Percentiles rank a stretch among this genome's conserved stretches.
Conservation (phyloP, 805 yeast species). For the Sugiyamaella smithiae region DNA sequence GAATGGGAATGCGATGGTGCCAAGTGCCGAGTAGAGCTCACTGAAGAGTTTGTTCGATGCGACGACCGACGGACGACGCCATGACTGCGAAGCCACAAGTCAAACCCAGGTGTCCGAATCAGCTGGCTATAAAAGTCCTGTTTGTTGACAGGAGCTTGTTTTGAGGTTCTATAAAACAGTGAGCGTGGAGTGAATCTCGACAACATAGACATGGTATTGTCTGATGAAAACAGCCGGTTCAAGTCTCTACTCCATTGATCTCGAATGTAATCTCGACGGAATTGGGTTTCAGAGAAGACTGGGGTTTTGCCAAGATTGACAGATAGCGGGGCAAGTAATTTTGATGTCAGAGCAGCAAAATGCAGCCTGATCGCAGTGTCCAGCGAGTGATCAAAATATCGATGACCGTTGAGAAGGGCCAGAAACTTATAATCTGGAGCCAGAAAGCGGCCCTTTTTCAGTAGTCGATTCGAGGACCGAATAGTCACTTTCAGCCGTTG, state of each 20-base stretch:
- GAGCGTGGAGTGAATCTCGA: constrained; percentile 2
- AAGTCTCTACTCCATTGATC: constrained; percentile 3
- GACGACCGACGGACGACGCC: no score
- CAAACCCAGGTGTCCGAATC: constrained; percentile 9
- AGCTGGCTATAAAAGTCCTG: constrained; percentile 18
- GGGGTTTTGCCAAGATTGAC: constrained; percentile 14
- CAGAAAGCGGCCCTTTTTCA: constrained; percentile 9
- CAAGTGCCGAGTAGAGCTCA: no score
- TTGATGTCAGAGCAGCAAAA: constrained; percentile 23
- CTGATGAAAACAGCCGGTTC: constrained; percentile 3
- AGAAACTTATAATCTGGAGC: constrained; percentile 18
- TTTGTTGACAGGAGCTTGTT: constrained; percentile 1
- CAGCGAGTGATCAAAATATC: constrained; percentile 3
- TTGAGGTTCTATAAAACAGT: neutral
- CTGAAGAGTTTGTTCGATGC: no score
- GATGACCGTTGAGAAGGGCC: neutral
- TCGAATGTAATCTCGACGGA: constrained; percentile 12
- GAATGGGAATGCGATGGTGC: no score
- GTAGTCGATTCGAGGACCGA: constrained; percentile 10
- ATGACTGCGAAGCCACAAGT: constrained; percentile 39
- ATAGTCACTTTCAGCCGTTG: constrained; percentile 7
- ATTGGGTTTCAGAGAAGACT: constrained; percentile 14
- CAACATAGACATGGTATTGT: neutral
- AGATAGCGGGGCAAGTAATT: constrained; percentile 22
- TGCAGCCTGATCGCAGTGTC: constrained; percentile 21